Evolutionary conservation across 306 rosid species (phyloP).

Genomic region (Chamaecrista fasciculata): DNA sequence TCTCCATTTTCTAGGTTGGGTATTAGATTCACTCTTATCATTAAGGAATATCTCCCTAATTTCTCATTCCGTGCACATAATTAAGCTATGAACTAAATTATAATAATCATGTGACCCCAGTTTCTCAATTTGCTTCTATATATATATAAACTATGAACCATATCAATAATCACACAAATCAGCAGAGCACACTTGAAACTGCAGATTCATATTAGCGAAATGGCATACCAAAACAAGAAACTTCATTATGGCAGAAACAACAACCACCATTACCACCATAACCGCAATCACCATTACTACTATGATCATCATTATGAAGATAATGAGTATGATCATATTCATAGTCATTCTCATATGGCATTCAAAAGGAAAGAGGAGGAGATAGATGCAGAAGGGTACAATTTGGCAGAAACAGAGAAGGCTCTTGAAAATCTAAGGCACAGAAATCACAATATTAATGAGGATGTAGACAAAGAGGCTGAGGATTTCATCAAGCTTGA

Average conservation of each 20-base stretch:
- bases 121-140: no score
- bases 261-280: background rate
- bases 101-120: no score
- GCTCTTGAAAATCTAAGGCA: background rate
- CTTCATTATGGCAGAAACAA: background rate
- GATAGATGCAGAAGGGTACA: background rate
- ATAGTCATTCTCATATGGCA: background rate
- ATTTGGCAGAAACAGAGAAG: background rate
- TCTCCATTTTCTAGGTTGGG: background rate
- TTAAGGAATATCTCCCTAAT: background rate
- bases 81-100: no score
- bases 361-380: background rate
- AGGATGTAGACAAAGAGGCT: slow-evolving; percentile 56
- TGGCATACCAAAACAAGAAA: slow-evolving; percentile 34
- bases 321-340: background rate
- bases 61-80: no score
- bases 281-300: no score
- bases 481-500: slow-evolving; percentile 54
- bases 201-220: slow-evolving; percentile 7
- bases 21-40: slow-evolving; percentile 44
- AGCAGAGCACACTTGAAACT: no score
- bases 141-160: slow-evolving; percentile 12
- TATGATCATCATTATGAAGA: no score
- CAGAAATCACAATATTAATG: slow-evolving; percentile 12
- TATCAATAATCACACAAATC: no score